Evolutionary conservation across 1,139 yeast genomes (phyloP), one percentile per base, ranked within the genome.

Genomic region (Suhomyces anneliseae): DNA sequence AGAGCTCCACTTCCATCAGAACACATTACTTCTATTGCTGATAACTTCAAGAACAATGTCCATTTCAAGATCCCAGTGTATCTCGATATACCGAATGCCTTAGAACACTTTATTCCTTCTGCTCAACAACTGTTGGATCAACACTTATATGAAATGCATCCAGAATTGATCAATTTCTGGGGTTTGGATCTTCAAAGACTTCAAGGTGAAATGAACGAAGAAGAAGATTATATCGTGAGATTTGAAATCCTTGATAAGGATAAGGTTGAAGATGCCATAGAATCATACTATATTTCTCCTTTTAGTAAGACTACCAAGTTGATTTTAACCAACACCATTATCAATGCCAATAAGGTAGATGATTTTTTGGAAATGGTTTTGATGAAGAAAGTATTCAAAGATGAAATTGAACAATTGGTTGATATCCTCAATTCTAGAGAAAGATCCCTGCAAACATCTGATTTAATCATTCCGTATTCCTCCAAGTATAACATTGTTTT

Each of bases 1-100:
- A 74, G 96, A 51, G 95, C 96, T 0, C 81, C 82, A 27, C 70
- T 90, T 43, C 95, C 95, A 6, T 65, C 74, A 9, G 73, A 71
- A 7, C 75, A 77, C 48, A 81, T 89, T 49, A 65, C 73, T 45
- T 55, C 63, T 7, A 66, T 77, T 46, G 71, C 74, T 36, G 53
- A 57, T n/a, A 55, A 67, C 42, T 65, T 77, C 34, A 53, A 64
- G 33, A 44, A 64, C 9, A 65, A 68, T n/a, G 51, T 84, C 8
- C 56, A 64, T 34, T 69, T 82, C 49, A 65, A 65, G 12, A 72
- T 85, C n/a, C 90, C 89, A 0, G 79, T 88, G 1, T 79, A 76
- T 54, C 52, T 86, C 5, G 82, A 81, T 15, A 40, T 62, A 12
- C 64, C 72, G 36, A 57, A 57, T 38, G 62, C 70, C 1, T 55